Evolutionary conservation across 2,329 filamentous ascomycete genomes (phyloP).

Genomic region (Albophoma yamanashiensis): DNA sequence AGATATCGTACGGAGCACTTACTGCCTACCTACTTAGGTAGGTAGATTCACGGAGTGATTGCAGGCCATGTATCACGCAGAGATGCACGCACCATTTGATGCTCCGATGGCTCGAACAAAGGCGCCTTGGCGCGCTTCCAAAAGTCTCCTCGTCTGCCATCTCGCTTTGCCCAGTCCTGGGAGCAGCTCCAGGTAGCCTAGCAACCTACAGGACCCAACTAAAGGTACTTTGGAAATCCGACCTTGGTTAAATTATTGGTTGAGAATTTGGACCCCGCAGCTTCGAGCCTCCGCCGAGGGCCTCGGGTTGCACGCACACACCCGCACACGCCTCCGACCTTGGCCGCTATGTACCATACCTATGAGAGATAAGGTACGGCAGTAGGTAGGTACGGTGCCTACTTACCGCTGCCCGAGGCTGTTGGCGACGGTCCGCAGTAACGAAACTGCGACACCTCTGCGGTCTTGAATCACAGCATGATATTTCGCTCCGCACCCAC

Average conservation of each 20-base stretch:
- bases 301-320: too few species aligned
- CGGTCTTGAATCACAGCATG: background rate
- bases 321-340: background rate
- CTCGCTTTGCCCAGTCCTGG: too few species aligned
- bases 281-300: too few species aligned
- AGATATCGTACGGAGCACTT: too few species aligned
- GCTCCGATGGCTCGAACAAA: background rate
- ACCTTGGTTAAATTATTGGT: background rate
- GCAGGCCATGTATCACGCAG: background rate
- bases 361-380: too few species aligned
- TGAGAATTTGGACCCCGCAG: background rate
- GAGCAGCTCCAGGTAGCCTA: too few species aligned
- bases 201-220: too few species aligned
- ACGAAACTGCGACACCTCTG: background rate
- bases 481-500: background rate
- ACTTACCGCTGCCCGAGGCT: background rate
- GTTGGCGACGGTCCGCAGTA: background rate
- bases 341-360: background rate
- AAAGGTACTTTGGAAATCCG: too few species aligned
- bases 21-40: too few species aligned
- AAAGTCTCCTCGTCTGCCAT: background rate
- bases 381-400: too few species aligned
- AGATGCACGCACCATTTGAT: background rate
- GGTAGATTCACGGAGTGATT: background rate
- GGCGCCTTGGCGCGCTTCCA: background rate